phyloP scores from a whole-genome alignment of 2,329 filamentous ascomycete species.

The Beauveria medogensis region DNA sequence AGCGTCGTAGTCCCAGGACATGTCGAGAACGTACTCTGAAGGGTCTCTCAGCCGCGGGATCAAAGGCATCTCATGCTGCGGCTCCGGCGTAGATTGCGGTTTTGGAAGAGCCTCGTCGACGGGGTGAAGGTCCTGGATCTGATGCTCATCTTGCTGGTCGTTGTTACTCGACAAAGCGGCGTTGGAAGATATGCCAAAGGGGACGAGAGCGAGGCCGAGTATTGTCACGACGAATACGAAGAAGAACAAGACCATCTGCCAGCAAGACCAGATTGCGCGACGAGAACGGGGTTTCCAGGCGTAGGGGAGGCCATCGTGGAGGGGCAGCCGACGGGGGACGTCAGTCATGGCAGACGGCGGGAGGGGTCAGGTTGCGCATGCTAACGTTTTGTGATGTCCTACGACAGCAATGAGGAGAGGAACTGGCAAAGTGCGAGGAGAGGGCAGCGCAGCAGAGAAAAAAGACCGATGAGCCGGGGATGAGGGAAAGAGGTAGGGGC shows the following conservation, averaged over 20 bases:
- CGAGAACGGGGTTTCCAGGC: background rate
- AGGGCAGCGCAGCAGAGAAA: background rate
- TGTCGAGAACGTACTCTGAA: slow-evolving; percentile 48
- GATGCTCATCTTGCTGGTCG: slow-evolving; percentile 1
- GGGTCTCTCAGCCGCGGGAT: slow-evolving; percentile 22
- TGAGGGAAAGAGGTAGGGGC: too few species aligned
- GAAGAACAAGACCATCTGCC: slow-evolving; percentile 16
- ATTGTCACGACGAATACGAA: slow-evolving; percentile 18
- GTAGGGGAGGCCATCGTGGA: slow-evolving; percentile 3
- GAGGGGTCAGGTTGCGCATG: background rate
- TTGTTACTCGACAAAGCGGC: background rate
- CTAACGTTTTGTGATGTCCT: background rate
- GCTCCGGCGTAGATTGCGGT: background rate
- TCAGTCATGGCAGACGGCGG: background rate
- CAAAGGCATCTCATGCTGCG: background rate
- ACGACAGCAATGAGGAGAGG: background rate
- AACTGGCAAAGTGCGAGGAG: background rate
- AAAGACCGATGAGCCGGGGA: background rate
- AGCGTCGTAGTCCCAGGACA: slow-evolving; percentile 46
- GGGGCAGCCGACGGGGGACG: background rate
- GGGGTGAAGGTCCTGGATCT: background rate
- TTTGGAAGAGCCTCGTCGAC: background rate
- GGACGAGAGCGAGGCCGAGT: slow-evolving; percentile 16
- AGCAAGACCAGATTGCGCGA: slow-evolving; percentile 8
- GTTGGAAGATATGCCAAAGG: slow-evolving; percentile 16